Evolutionary conservation across 1,284 basidiomycete genomes (phyloP).

Genomic region (Leccinum pachyderme): DNA sequence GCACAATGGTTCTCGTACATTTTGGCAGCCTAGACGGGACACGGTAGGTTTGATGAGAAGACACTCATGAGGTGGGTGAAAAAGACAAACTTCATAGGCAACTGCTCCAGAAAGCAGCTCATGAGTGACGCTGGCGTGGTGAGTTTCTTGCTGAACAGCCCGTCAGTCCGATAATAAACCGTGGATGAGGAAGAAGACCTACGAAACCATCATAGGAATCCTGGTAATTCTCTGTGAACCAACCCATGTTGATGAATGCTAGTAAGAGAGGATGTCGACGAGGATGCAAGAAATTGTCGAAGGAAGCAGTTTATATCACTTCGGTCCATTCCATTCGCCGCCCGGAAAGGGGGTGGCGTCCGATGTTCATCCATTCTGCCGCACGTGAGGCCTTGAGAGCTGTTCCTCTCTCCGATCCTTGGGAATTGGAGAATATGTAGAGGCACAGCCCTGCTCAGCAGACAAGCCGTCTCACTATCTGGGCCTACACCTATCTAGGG

Average conservation of each 20-base stretch:
- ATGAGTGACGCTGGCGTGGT: background rate
- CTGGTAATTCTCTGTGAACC: background rate
- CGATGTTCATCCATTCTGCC: background rate
- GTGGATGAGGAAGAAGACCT: slow-evolving; percentile 8
- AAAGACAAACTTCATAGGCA: background rate
- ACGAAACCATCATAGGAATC: background rate
- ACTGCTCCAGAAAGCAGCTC: background rate
- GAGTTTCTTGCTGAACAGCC: background rate
- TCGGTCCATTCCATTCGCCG: background rate
- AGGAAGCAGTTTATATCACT: slow-evolving; percentile 8
- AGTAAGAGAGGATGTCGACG: background rate
- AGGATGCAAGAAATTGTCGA: background rate
- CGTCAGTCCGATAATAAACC: background rate
- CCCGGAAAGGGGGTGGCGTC: background rate
- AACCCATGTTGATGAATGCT: slow-evolving; percentile 15
- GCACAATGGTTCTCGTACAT: background rate
- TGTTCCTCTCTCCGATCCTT: slow-evolving; percentile 18
- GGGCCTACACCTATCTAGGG: no score
- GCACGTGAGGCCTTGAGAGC: background rate
- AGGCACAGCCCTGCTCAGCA: background rate
- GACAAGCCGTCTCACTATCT: background rate
- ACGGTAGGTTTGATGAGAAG: background rate
- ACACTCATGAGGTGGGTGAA: background rate
- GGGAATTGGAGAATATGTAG: background rate
- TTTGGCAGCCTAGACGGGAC: background rate